Conservation (phyloP, 2,329 filamentous ascomycete species). For the Penicillium hordei region DNA sequence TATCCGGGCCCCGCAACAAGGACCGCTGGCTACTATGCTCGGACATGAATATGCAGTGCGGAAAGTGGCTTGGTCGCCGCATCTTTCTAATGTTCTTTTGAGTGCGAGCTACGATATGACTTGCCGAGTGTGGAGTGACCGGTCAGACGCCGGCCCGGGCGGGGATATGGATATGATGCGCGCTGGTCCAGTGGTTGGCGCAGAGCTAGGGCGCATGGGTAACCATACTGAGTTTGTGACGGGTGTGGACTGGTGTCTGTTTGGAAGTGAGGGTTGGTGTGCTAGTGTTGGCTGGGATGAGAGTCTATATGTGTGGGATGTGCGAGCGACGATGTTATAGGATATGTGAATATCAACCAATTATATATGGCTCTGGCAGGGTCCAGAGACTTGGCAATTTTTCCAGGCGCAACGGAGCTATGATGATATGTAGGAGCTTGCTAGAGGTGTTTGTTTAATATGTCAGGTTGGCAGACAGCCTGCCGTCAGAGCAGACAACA, state of each 20-base stretch:
- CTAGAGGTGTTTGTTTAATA: background rate
- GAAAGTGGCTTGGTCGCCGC: conserved; percentile 85
- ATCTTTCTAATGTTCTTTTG: conserved; percentile 82
- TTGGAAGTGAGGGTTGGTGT: conserved; percentile 93
- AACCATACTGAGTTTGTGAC: conserved; percentile 94
- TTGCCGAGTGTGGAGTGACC: conserved; percentile 89
- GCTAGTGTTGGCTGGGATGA: conserved; percentile 95
- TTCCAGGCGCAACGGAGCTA: too few relatives aligned
- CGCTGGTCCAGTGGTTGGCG: conserved; percentile 53
- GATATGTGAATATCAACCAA: background rate
- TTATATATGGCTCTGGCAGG: conserved; percentile 18
- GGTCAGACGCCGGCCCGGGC: conserved; percentile 45
- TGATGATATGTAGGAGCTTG: background rate
- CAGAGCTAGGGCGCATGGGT: conserved; percentile 83
- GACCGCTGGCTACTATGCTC: conserved; percentile 70
- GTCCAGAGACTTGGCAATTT: background rate
- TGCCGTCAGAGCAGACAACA: background rate
- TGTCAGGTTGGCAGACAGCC: background rate
- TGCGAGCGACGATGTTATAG: conserved; percentile 61
- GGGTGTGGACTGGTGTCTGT: conserved; percentile 96
- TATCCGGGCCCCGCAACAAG: conserved; percentile 70
- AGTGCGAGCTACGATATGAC: conserved; percentile 98
- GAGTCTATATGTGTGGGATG: conserved; percentile 87
- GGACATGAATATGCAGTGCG: conserved; percentile 92
- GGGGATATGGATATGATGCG: conserved; percentile 42